phyloP scores from a whole-genome alignment of 1,284 basidiomycete species.

The Apiotrichum veenhuisii region DNA sequence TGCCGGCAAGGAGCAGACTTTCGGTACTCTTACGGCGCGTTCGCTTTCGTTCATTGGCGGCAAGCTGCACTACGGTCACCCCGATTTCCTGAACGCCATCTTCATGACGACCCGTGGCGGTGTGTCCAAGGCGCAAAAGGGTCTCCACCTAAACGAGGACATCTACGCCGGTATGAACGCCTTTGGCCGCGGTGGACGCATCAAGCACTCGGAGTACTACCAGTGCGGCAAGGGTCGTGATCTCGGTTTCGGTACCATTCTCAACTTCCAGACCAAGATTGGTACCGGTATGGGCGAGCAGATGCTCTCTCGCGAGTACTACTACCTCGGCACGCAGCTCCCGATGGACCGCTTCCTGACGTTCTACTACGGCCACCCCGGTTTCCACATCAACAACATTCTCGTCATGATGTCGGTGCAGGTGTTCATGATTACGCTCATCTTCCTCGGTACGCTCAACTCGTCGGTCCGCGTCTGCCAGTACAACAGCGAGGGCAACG shows the following conservation, averaged over 20 bases:
- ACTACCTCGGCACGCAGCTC: conserved; percentile 97
- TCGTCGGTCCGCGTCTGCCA: conserved; percentile 71
- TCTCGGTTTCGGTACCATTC: conserved; percentile 96
- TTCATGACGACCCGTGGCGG: conserved; percentile 99
- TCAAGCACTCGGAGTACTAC: conserved; percentile 99
- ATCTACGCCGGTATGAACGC: conserved; percentile 99
- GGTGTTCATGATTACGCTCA: conserved; percentile 80
- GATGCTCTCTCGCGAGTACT: conserved; percentile 98
- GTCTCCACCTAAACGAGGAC: conserved; percentile 96
- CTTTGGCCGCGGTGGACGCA: conserved; percentile 90
- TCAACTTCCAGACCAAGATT: conserved; percentile 99
- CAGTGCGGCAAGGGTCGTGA: conserved; percentile 97
- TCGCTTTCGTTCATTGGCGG: conserved; percentile 96
- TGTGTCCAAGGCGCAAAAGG: conserved; percentile 98
- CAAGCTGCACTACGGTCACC: conserved; percentile 95
- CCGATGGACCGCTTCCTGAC: conserved; percentile 98
- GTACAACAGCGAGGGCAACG: conserved; percentile 67
- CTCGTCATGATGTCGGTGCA: conserved; percentile 92
- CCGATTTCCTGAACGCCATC: conserved; percentile 96
- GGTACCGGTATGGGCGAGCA: conserved; percentile 99
- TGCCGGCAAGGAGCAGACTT: conserved; percentile 99
- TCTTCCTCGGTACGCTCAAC: conserved; percentile 87
- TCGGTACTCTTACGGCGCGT: conserved; percentile 93
- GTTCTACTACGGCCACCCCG: conserved; percentile 99
- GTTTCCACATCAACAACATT: conserved; percentile 99